Conservation (phyloP, 2,329 filamentous ascomycete genomes). For the Penicillium sp. region DNA sequence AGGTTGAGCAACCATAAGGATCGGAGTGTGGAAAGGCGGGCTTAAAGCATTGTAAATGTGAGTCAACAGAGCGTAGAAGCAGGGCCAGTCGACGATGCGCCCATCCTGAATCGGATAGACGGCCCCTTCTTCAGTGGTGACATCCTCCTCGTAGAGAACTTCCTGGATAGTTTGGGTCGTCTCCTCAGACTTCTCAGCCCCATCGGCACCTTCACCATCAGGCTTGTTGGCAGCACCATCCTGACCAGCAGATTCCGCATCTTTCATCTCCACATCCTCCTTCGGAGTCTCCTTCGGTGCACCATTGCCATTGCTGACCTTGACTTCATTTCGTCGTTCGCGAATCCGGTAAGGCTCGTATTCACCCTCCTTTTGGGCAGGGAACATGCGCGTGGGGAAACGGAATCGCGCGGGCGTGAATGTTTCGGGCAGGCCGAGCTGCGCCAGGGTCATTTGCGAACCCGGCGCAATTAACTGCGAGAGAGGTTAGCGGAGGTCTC, state of each 20-base stretch:
- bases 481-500: not conserved
- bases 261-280: conserved; percentile 48
- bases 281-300: conserved; percentile 37
- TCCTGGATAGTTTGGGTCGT: conserved; percentile 42
- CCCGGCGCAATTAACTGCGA: conserved; percentile 59
- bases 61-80: conserved; percentile 88
- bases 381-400: conserved; percentile 91
- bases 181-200: conserved; percentile 23
- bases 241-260: conserved; percentile 31
- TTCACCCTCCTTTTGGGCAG: conserved; percentile 69
- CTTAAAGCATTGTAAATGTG: conserved; percentile 88
- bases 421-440: conserved; percentile 84
- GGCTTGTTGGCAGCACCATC: conserved; percentile 22
- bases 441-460: conserved; percentile 85
- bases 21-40: conserved; percentile 89
- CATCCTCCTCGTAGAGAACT: conserved; percentile 80
- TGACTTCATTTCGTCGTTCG: conserved; percentile 40
- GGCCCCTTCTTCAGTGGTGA: conserved; percentile 81
- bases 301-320: conserved; percentile 28
- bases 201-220: conserved; percentile 23
- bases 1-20: conserved; percentile 85
- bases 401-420: conserved; percentile 86
- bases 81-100: conserved; percentile 83
- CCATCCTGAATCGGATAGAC: conserved; percentile 82
- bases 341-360: conserved; percentile 81